Percentiles rank a stretch among this genome's conserved stretches.
Evolutionary conservation across 805 yeast species (phyloP).

Genomic region (Cyberlindnera xishuangbannaensis): DNA sequence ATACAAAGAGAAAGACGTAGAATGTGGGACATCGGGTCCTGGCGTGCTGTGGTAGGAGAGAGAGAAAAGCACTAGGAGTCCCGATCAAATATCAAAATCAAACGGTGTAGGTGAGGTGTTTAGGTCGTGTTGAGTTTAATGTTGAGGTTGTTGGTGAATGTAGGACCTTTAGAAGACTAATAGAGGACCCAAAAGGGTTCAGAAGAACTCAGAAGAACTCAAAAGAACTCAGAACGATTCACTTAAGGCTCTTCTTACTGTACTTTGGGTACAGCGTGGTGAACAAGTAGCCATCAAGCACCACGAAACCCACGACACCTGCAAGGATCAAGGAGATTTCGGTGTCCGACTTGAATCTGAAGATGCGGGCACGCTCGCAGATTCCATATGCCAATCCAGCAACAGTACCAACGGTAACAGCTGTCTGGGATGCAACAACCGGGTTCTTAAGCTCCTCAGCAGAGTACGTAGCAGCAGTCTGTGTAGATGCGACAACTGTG

Average conservation of each 20-base stretch:
- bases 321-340: constrained; percentile 46
- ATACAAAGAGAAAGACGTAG: too few species aligned
- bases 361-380: constrained; percentile 45
- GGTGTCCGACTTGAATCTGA: constrained; percentile 36
- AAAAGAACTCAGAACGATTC: too few species aligned
- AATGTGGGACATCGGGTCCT: too few species aligned
- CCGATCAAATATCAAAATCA: too few species aligned
- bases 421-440: constrained; percentile 49
- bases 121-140: too few species aligned
- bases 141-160: too few species aligned
- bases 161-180: too few species aligned
- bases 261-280: constrained; percentile 49
- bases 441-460: constrained; percentile 53
- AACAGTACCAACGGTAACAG: constrained; percentile 42
- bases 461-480: constrained; percentile 20
- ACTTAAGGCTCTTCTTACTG: constrained; percentile 32
- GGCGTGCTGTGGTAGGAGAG: too few species aligned
- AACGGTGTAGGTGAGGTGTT: too few species aligned
- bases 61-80: too few species aligned
- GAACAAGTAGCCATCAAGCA: constrained; percentile 50
- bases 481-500: constrained; percentile 18
- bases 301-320: constrained; percentile 47
- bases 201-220: too few species aligned
- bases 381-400: constrained; percentile 45
- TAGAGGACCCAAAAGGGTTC: too few species aligned